phyloP scores from a whole-genome alignment of 345 rosid genomes.

The Gynandropsis gynandra region DNA sequence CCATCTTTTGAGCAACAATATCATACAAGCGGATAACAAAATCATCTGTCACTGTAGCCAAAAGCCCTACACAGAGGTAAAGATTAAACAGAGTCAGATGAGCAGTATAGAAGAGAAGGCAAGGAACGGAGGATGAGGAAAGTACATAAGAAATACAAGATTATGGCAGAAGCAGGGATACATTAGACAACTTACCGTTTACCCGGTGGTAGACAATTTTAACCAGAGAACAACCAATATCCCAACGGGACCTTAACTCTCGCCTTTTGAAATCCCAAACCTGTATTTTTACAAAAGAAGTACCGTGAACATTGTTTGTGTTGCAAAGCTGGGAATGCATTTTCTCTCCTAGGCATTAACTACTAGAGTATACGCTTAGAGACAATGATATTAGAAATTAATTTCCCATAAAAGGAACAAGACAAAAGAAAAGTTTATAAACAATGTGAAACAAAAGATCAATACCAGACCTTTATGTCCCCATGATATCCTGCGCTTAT shows the following conservation, averaged over 20 bases:
- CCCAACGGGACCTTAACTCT: slow-evolving; percentile 66
- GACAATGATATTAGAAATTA: slow-evolving; percentile 7
- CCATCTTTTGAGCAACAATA: slow-evolving; percentile 70
- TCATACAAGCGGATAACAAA: slow-evolving; percentile 67
- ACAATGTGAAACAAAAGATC: background rate
- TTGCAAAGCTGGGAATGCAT: background rate
- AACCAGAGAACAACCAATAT: slow-evolving; percentile 65
- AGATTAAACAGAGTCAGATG: slow-evolving; percentile 16
- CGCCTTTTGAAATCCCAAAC: slow-evolving; percentile 92
- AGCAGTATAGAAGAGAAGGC: background rate
- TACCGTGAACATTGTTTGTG: background rate
- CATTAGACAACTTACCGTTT: slow-evolving; percentile 42
- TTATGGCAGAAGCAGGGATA: slow-evolving; percentile 1
- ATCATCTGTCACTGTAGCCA: slow-evolving; percentile 90
- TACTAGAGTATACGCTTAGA: slow-evolving; percentile 3
- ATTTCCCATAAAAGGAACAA: background rate
- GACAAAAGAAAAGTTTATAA: background rate
- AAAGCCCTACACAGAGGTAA: slow-evolving; percentile 51
- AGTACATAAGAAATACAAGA: background rate
- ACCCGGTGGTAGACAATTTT: slow-evolving; percentile 70
- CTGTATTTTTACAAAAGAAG: slow-evolving; percentile 32
- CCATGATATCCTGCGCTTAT: slow-evolving; percentile 94
- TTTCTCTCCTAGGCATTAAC: slow-evolving; percentile 1
- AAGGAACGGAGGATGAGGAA: background rate
- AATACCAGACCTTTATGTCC: slow-evolving; percentile 53